Percentiles rank a stretch among this genome's conserved stretches.
Conservation (phyloP, 2,329 filamentous ascomycete genomes). For the Coleophoma eucalyptorum region DNA sequence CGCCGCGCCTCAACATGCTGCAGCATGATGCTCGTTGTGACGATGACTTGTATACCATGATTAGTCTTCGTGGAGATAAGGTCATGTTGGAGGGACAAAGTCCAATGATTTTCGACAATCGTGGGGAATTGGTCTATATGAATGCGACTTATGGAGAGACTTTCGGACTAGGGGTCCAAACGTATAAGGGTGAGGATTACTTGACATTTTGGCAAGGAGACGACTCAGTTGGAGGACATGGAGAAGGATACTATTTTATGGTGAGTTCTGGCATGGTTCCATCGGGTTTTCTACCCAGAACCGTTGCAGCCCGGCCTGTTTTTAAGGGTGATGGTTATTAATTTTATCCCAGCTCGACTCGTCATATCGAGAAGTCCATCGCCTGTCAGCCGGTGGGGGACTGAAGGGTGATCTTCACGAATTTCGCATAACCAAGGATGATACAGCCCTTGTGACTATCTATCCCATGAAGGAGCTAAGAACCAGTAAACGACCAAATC, state of each 20-base stretch:
- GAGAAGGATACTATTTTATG: constrained; percentile 1
- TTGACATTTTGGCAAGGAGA: constrained; percentile 45
- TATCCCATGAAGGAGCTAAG: constrained; percentile 34
- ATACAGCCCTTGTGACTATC: constrained; percentile 36
- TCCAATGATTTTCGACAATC: constrained; percentile 12
- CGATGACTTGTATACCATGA: constrained; percentile 9
- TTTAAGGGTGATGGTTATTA: background rate
- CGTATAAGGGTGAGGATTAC: constrained; percentile 37
- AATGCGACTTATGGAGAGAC: constrained; percentile 8
- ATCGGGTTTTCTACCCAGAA: background rate
- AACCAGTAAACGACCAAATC: background rate
- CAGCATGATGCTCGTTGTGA: constrained; percentile 6
- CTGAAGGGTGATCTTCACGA: constrained; percentile 38
- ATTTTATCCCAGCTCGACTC: background rate
- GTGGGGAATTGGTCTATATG: constrained; percentile 14
- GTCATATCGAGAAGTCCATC: background rate
- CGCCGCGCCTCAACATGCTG: constrained; percentile 9
- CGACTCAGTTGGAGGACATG: constrained; percentile 17
- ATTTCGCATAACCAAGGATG: constrained; percentile 35
- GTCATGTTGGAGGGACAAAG: constrained; percentile 7
- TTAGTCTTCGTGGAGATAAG: constrained; percentile 9
- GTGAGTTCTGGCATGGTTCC: background rate
- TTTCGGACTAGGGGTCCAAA: constrained; percentile 23
- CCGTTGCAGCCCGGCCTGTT: background rate
- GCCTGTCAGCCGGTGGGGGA: constrained; percentile 21